A percentile compares a stretch with the other conserved stretches of the same genome.
Conservation (phyloP, 495 filamentous ascomycete genomes). For the Aspergillus conjunctus region DNA sequence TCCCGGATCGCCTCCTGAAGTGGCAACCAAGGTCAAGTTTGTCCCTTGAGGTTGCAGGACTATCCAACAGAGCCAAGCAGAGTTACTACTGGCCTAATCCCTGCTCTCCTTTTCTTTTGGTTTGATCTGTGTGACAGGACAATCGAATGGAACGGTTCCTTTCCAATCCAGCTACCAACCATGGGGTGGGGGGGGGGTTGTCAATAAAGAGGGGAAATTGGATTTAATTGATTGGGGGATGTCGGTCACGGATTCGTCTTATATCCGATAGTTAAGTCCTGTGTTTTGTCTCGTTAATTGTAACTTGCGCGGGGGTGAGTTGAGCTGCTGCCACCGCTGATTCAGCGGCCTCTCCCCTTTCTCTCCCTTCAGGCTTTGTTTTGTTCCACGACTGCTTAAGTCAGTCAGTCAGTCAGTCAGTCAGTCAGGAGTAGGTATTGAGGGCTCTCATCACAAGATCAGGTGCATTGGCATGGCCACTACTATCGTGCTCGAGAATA, state of each 20-base stretch:
- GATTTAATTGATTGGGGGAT: not conserved
- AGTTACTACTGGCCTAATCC: not conserved
- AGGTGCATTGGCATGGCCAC: not conserved
- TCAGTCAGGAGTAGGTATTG: too few species aligned
- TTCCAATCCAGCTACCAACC: not conserved
- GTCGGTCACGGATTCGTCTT: not conserved
- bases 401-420: too few species aligned
- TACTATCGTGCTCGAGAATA: not conserved
- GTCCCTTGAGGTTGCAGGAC: too few species aligned
- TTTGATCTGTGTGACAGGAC: not conserved
- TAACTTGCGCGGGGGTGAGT: not conserved
- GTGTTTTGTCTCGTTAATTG: not conserved
- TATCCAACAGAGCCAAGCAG: not conserved
- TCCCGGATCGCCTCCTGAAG: not conserved
- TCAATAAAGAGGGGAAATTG: not conserved
- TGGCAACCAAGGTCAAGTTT: not conserved
- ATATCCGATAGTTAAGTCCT: conserved; percentile 11
- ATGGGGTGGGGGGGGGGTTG: not conserved
- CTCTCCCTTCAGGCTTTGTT: not conserved
- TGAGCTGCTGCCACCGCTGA: not conserved
- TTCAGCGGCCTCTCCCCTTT: not conserved
- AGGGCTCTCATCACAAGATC: conserved; percentile 9
- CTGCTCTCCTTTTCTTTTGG: not conserved
- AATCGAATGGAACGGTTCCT: not conserved
- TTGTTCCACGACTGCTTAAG: not conserved